Evolutionary conservation across 164 flowering plant genomes (phyloP), one percentile per base, ranked within the genome.

Genomic region (Magnolia officinalis): DNA sequence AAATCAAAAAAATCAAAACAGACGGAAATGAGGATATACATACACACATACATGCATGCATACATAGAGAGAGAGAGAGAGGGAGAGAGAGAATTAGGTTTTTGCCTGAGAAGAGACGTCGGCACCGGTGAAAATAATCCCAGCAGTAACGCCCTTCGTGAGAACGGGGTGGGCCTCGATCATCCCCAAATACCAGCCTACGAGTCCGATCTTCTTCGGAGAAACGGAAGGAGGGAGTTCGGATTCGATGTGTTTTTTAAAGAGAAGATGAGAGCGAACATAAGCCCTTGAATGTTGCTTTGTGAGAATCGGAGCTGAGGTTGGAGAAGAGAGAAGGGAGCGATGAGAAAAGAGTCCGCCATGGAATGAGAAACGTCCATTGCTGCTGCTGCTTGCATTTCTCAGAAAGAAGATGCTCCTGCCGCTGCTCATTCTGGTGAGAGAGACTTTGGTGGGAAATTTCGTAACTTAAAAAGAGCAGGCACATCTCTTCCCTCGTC

Each of bases 91-190:
- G 45, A 10, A 13, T 31, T 31, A 31, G 51, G 49, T 2, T 14
- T 7, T 31, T 29, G 31, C 99, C 96, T 96, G 98, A 26, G 98
- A 87, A 0, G 98, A 85, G 58, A 90, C 82, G 72, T 96, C 99
- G 52, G 99, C 96, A n/a, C 89, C 95, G 8, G 86, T 84, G 78
- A 90, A 92, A 81, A 93, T 92, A 73, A 91, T 63, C 6, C 86
- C 85, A 59, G 86, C 85, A 67, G 98, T 93, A 73, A 90, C 26
- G 75, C 92, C 85, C 82, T 95, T 95, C 1, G 98, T 93, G 63
- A 91, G 73, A 80, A 95, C 68, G 24, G 98, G 99, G 9, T 89
- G 83, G 1, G 89, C 73, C 78, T 93, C 86, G 67, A 95, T 76
- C 95, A 88, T 77, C 8, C 84, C 90, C 87, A 95, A 78, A 75